Evolutionary conservation across 495 filamentous ascomycete species (phyloP).

Genomic region (Schizothecium vesticola): DNA sequence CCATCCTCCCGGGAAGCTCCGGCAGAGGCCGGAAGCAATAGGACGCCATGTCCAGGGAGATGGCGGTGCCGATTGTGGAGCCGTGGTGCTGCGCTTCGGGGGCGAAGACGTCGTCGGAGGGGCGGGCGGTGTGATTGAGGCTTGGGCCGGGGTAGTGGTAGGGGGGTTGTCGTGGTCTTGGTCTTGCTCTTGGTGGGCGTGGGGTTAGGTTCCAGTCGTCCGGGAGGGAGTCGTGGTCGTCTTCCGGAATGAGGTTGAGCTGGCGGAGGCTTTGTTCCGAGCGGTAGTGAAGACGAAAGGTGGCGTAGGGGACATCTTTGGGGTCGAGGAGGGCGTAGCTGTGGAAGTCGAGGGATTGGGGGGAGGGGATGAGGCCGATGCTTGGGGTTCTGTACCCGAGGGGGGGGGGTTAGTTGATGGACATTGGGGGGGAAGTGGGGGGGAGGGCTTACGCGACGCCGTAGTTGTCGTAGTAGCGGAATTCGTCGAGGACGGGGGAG

Average conservation of each 20-base stretch:
- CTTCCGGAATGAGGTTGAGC: conserved; percentile 30
- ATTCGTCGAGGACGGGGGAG: conserved; percentile 32
- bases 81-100: neutral
- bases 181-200: neutral
- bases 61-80: neutral
- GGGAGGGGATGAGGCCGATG: conserved; percentile 43
- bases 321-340: conserved; percentile 43
- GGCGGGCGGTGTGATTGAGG: neutral
- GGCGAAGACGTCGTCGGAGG: neutral
- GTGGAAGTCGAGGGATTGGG: conserved; percentile 43
- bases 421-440: neutral
- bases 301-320: conserved; percentile 41
- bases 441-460: conserved; percentile 40
- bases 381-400: conserved; percentile 32
- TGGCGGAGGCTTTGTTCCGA: conserved; percentile 37
- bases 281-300: conserved; percentile 48
- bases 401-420: conserved; percentile 4
- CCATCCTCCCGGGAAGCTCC: neutral
- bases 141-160: neutral
- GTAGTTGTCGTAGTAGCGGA: conserved; percentile 36
- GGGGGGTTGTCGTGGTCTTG: neutral
- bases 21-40: neutral
- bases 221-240: conserved; percentile 1
- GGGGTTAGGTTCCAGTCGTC: neutral
- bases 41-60: neutral